These are phyloP conservation scores for Papiliotrema laurentii DNA, from an alignment of 1,284 basidiomycete genomes.

Conservation along the genomic window DNA sequence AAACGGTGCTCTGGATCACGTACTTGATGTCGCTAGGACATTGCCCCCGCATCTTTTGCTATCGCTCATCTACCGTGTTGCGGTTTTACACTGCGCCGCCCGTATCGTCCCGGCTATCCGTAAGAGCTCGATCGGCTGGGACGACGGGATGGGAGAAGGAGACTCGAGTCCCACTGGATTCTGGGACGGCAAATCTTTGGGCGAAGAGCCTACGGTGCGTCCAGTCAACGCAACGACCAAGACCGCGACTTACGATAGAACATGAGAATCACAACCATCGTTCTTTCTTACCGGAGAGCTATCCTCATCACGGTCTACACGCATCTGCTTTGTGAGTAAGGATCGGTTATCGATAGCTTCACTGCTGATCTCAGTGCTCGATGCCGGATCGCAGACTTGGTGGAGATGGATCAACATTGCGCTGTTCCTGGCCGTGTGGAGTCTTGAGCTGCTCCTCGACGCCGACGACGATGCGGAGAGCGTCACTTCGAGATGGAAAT, in stretches of 20 bases:
- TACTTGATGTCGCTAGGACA: conserved; percentile 30
- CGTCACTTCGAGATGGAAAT: conserved; percentile 39
- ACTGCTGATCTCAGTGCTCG: conserved; percentile 38
- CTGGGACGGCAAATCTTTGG: conserved; percentile 44
- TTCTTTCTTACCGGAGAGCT: conserved; percentile 45
- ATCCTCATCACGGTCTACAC: conserved; percentile 50
- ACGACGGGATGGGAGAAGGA: conserved; percentile 25
- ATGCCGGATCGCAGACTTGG: conserved; percentile 48
- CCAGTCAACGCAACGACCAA: conserved; percentile 11
- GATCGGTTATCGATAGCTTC: neutral
- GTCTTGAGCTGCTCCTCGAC: conserved; percentile 45
- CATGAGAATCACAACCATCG: conserved; percentile 45
- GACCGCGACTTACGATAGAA: conserved; percentile 27
- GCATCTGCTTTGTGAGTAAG: conserved; percentile 43
- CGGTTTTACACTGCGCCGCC: conserved; percentile 78
- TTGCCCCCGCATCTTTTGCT: conserved; percentile 55
- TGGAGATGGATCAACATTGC: conserved; percentile 49
- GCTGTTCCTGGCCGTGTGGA: conserved; percentile 47
- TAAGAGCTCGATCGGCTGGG: conserved; percentile 48
- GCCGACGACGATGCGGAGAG: conserved; percentile 46
- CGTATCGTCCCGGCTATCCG: conserved; percentile 69
- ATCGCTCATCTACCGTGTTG: conserved; percentile 73
- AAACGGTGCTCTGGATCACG: conserved; percentile 24
- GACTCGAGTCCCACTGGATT: conserved; percentile 28
- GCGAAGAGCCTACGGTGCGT: conserved; percentile 45